Base-by-base conservation (phyloP, 495 filamentous ascomycete genomes). In the Penicillium lividum region DNA sequence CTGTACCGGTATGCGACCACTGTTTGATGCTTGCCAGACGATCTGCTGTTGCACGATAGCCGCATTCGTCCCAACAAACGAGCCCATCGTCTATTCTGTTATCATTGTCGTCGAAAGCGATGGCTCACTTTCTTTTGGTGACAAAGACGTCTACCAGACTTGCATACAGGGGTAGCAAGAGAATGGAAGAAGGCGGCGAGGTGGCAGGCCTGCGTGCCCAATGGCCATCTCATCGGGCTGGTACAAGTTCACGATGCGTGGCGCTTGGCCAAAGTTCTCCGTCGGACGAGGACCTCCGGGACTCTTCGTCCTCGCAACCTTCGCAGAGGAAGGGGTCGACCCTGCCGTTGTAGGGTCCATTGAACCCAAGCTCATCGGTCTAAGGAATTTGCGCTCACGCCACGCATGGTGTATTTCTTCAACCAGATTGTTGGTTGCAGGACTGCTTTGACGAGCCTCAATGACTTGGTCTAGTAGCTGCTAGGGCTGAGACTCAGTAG, bases 91-190 rank as follows among this genome's bases (percentile, higher is more conserved):
- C n/a, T n/a, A n/a, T n/a, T n/a, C n/a, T n/a, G n/a, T n/a, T n/a
- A n/a, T 40, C 46, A 15, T 16, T 49, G 27, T 31, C 46, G 28
- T 49, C 46, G 46, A 31, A 49, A 49, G 46, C 22, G 27, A 49
- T 49, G 46, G n/a, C 44, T 46, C n/a, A n/a, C 46, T 49, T 31
- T 15, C 46, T 4, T 31, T 7, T 49, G 15, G 46, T 31, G 46
- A 31, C 27, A 49, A 49, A 1, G 25, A 49, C 29, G 6, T 48
- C 44, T 7, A 22, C 44, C 44, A 40, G 2, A 40, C 5, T 28
- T 27, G 10, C 11, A n/a, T n/a, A 28, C 16, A 46, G 27, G 44
- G 18, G 18, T 7, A 46, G 18, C n/a, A n/a, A n/a, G 44, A 27
- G 8, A 27, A 46, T 46, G 27, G 44, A 3, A 40, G 36, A 40